A percentile compares a stretch with the other conserved stretches of the same genome.
phyloP scores from a whole-genome alignment of 768 basidiomycete species.

The Collybiopsis luxurians region DNA sequence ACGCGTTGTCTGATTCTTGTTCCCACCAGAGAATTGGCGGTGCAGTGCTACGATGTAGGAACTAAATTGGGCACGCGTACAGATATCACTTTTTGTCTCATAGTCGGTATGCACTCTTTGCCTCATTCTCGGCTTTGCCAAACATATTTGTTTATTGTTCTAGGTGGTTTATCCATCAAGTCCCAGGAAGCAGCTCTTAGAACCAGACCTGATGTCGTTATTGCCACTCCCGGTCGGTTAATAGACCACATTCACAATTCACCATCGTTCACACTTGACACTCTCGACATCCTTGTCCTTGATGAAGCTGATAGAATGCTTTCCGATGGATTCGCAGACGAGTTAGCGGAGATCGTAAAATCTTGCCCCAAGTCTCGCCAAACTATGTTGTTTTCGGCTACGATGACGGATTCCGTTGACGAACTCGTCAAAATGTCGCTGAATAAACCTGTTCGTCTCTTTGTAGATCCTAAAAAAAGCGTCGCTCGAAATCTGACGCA shows the following conservation, averaged over 20 bases:
- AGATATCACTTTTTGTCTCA: slow-evolving; percentile 87
- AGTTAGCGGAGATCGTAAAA: slow-evolving; percentile 90
- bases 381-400: slow-evolving; percentile 98
- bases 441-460: slow-evolving; percentile 89
- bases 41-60: slow-evolving; percentile 94
- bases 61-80: slow-evolving; percentile 82
- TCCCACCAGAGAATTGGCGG: slow-evolving; percentile 93
- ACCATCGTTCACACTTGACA: slow-evolving; percentile 87
- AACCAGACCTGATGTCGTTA: slow-evolving; percentile 87
- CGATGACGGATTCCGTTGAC: slow-evolving; percentile 97
- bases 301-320: slow-evolving; percentile 99
- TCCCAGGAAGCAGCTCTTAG: slow-evolving; percentile 86
- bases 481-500: slow-evolving; percentile 86
- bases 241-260: slow-evolving; percentile 98
- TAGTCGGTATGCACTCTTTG: slow-evolving; percentile 64
- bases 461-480: slow-evolving; percentile 90
- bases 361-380: slow-evolving; percentile 86
- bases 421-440: slow-evolving; percentile 90
- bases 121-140: slow-evolving; percentile 9
- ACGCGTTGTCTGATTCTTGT: slow-evolving; percentile 90
- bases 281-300: slow-evolving; percentile 89
- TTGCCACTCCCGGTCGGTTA: slow-evolving; percentile 95
- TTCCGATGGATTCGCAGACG: slow-evolving; percentile 92
- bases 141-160: slow-evolving; percentile 4
- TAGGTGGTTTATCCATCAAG: slow-evolving; percentile 92